Evolutionary conservation across 805 yeast species (phyloP).

Genomic region (Blastobotrys chiropterorum): DNA sequence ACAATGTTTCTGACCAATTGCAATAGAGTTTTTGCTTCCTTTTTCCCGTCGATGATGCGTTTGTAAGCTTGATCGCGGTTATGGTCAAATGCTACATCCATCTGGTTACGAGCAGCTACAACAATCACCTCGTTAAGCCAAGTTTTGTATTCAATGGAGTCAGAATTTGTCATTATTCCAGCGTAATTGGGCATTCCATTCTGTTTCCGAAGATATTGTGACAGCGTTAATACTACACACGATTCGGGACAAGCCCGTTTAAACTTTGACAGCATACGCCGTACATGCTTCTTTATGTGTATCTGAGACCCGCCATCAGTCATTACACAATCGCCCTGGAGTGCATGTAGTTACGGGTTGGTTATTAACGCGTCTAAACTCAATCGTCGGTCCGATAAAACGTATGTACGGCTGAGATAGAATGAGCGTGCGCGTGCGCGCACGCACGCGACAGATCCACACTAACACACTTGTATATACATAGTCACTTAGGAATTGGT

Average conservation of each 20-base stretch:
- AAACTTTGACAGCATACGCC: not conserved
- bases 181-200: not conserved
- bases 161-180: not conserved
- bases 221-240: not conserved
- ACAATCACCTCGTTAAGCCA: not conserved
- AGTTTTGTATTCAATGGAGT: not conserved
- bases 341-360: too few relatives aligned
- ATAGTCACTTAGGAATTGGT: too few relatives aligned
- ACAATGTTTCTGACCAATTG: not conserved
- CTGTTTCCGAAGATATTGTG: not conserved
- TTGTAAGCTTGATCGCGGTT: not conserved
- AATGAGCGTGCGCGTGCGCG: too few relatives aligned
- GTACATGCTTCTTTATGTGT: not conserved
- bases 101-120: not conserved
- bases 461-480: too few relatives aligned
- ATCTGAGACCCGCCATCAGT: too few relatives aligned
- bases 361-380: too few relatives aligned
- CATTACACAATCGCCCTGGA: too few relatives aligned
- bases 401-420: too few relatives aligned
- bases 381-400: too few relatives aligned
- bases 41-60: not conserved
- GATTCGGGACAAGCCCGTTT: not conserved
- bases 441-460: too few relatives aligned
- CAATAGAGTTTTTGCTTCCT: not conserved
- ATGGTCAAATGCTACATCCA: not conserved